Evolutionary conservation across 2,329 filamentous ascomycete genomes (phyloP).

Genomic region (Neofusicoccum laricinum): DNA sequence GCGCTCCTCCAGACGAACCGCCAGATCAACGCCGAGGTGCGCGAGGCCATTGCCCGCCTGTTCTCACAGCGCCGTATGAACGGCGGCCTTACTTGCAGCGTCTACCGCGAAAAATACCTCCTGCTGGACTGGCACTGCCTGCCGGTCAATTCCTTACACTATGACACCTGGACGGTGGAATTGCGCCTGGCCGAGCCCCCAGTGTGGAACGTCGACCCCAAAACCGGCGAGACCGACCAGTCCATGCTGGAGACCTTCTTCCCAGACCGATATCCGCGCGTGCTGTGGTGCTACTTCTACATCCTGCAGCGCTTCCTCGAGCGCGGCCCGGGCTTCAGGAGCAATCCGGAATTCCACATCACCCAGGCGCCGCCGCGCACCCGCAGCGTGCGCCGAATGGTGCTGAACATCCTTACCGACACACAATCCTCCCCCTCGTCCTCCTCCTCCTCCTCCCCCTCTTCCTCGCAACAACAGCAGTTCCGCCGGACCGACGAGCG

Average conservation of each 20-base stretch:
- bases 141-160: slow-evolving; percentile 10
- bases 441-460: background rate
- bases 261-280: slow-evolving; percentile 5
- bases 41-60: slow-evolving; percentile 4
- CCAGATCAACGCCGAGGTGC: slow-evolving; percentile 5
- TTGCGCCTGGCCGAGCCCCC: background rate
- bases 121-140: slow-evolving; percentile 10
- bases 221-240: background rate
- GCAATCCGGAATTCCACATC: background rate
- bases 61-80: background rate
- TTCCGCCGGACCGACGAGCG: background rate
- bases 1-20: background rate
- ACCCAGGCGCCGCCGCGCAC: slow-evolving; percentile 4
- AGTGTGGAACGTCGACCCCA: background rate
- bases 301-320: slow-evolving; percentile 10
- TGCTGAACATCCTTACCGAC: background rate
- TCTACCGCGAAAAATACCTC: slow-evolving; percentile 6
- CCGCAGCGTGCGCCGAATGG: background rate
- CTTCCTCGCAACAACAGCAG: background rate
- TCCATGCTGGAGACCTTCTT: slow-evolving; percentile 6
- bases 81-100: background rate
- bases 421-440: background rate
- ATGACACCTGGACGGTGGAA: background rate
- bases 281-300: slow-evolving; percentile 4
- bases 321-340: slow-evolving; percentile 9